These are phyloP conservation scores for Calonectria leucothoes DNA, from an alignment of 2,329 filamentous ascomycete species.

Conservation along the genomic window DNA sequence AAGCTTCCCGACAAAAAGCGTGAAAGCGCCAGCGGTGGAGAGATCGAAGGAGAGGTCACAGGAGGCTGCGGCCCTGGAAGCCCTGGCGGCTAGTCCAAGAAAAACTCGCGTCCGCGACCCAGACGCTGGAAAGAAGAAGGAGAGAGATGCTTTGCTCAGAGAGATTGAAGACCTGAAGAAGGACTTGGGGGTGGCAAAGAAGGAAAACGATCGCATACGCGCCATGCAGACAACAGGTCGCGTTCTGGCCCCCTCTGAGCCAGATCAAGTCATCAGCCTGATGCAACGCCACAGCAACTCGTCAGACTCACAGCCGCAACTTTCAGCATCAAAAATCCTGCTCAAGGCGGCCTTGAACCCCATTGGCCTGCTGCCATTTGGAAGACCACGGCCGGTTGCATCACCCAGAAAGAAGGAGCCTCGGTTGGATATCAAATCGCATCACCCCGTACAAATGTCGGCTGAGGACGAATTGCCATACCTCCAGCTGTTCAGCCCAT, in stretches of 20 bases:
- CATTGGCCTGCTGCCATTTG: constrained; percentile 63
- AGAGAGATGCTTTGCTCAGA: constrained; percentile 63
- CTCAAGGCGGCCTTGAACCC: constrained; percentile 63
- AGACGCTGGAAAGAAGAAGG: constrained; percentile 60
- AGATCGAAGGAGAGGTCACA: background rate
- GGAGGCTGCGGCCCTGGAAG: background rate
- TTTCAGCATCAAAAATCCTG: constrained; percentile 52
- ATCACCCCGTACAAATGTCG: constrained; percentile 72
- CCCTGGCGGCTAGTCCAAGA: background rate
- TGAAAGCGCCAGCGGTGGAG: background rate
- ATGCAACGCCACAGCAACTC: constrained; percentile 54
- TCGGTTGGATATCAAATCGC: constrained; percentile 63
- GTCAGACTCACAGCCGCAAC: constrained; percentile 43
- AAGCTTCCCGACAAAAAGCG: constrained; percentile 6
- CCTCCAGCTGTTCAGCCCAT: constrained; percentile 76
- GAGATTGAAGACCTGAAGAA: constrained; percentile 68
- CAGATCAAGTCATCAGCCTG: constrained; percentile 53
- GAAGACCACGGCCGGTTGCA: constrained; percentile 46
- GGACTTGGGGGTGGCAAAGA: constrained; percentile 67
- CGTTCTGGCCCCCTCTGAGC: constrained; percentile 46
- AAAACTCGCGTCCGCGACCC: constrained; percentile 47
- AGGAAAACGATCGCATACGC: constrained; percentile 68
- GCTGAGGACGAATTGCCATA: constrained; percentile 75
- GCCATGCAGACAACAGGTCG: constrained; percentile 54
- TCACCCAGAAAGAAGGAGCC: constrained; percentile 45